Evolutionary conservation across 2,329 filamentous ascomycete species (phyloP).

Genomic region (Trichoderma oligosporum): DNA sequence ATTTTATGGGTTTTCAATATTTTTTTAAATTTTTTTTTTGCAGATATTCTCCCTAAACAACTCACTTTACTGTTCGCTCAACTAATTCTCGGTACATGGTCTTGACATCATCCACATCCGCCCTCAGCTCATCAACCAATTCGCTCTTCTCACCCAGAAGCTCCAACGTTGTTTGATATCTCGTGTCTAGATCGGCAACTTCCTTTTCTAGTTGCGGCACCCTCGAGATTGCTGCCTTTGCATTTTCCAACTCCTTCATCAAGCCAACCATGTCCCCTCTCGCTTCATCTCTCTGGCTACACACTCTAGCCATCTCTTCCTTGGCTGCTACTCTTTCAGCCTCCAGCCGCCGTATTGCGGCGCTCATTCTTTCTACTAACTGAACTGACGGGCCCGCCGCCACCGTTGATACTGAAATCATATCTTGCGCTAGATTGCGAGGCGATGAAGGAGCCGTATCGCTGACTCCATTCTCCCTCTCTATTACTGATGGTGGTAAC

Average conservation of each 20-base stretch:
- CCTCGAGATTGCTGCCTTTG: constrained; percentile 56
- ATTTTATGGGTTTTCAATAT: constrained; percentile 2
- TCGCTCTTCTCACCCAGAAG: constrained; percentile 97
- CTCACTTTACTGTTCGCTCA: constrained; percentile 71
- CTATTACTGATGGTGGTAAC: constrained; percentile 40
- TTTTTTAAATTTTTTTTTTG: not conserved
- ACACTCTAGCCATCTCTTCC: constrained; percentile 78
- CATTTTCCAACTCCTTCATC: constrained; percentile 80
- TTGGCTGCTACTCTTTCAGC: constrained; percentile 84
- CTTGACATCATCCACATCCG: constrained; percentile 90
- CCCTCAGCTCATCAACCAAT: constrained; percentile 81
- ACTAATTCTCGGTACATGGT: constrained; percentile 93
- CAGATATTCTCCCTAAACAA: not conserved
- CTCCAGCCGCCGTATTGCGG: constrained; percentile 84
- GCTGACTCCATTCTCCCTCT: constrained; percentile 53
- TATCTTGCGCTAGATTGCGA: constrained; percentile 71
- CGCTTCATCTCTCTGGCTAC: constrained; percentile 84
- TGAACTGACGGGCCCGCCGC: constrained; percentile 91
- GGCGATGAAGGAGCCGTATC: constrained; percentile 51
- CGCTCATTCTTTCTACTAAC: constrained; percentile 92
- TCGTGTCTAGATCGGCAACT: constrained; percentile 63
- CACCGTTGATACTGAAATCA: constrained; percentile 83
- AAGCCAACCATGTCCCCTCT: constrained; percentile 84
- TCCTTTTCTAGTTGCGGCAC: constrained; percentile 65
- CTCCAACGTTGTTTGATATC: constrained; percentile 89